phyloP scores from a whole-genome alignment of 208 protist genomes.

The Jaenimonas drosophilae region DNA sequence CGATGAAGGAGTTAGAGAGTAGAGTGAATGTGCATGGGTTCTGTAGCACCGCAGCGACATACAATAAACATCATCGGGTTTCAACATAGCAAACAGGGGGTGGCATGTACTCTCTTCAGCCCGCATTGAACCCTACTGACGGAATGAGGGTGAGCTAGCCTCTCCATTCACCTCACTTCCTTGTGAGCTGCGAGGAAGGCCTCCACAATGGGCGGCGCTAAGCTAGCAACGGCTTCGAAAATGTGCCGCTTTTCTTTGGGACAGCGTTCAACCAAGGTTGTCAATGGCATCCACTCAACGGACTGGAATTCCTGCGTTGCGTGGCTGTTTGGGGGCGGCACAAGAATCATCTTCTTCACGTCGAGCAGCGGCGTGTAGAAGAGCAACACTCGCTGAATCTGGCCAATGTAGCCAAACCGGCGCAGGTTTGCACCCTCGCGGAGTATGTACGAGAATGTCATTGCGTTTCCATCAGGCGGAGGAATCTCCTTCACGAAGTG shows the following conservation, averaged over 20 bases:
- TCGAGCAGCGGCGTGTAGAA: constrained; percentile 34
- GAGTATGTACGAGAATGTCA: constrained; percentile 57
- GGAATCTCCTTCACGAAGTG: constrained; percentile 56
- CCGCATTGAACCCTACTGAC: too few relatives aligned
- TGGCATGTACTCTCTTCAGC: too few relatives aligned
- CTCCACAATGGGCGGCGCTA: constrained; percentile 28
- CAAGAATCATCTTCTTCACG: constrained; percentile 45
- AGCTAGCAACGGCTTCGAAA: constrained; percentile 23
- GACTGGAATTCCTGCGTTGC: constrained; percentile 44
- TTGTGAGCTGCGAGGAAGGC: constrained; percentile 16
- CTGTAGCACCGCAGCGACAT: too few relatives aligned
- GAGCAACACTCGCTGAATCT: constrained; percentile 65
- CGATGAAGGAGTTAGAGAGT: too few relatives aligned
- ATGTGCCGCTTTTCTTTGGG: constrained; percentile 54
- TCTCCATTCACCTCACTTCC: too few relatives aligned
- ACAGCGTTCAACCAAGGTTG: constrained; percentile 9
- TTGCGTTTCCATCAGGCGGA: constrained; percentile 45
- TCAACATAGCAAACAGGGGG: too few relatives aligned
- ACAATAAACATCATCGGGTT: too few relatives aligned
- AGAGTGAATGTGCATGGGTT: too few relatives aligned
- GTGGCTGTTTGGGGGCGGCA: constrained; percentile 31
- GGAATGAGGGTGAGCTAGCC: too few relatives aligned
- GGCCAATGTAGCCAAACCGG: constrained; percentile 54
- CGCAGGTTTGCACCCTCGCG: constrained; percentile 37
- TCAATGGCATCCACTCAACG: constrained; percentile 41